Percentiles rank a stretch among this genome's conserved stretches.
Evolutionary conservation across 2,329 filamentous ascomycete genomes (phyloP).

Genomic region (Rhexocercosporidium sp.): DNA sequence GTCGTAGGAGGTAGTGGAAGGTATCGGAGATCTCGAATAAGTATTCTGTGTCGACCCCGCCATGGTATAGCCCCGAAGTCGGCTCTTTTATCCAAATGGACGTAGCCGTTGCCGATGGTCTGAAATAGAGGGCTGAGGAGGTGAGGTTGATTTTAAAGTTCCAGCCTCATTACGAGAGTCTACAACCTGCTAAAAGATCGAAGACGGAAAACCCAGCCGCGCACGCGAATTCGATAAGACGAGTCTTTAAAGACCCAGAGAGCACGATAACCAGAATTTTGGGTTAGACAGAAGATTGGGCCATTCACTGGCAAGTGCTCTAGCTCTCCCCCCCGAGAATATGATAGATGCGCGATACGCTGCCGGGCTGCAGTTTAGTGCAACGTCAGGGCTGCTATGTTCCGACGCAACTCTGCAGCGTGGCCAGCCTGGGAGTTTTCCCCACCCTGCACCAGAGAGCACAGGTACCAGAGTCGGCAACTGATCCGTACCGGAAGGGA

Average conservation of each 20-base stretch:
- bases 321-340: slow-evolving; percentile 24
- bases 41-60: slow-evolving; percentile 60
- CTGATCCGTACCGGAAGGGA: slow-evolving; percentile 38
- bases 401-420: slow-evolving; percentile 39
- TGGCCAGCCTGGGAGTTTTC: slow-evolving; percentile 29
- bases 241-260: slow-evolving; percentile 10
- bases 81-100: slow-evolving; percentile 31
- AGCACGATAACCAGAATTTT: slow-evolving; percentile 19
- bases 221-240: slow-evolving; percentile 4
- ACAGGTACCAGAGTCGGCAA: slow-evolving; percentile 39
- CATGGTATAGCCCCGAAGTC: slow-evolving; percentile 47
- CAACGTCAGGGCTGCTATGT: slow-evolving; percentile 39
- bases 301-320: slow-evolving; percentile 11
- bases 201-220: slow-evolving; percentile 13
- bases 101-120: slow-evolving; percentile 22
- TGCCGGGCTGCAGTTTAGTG: slow-evolving; percentile 34
- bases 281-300: slow-evolving; percentile 30
- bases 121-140: slow-evolving; percentile 26
- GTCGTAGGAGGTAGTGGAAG: slow-evolving; percentile 66
- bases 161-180: slow-evolving; percentile 34
- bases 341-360: slow-evolving; percentile 36
- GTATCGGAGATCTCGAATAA: slow-evolving; percentile 66
- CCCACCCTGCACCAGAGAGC: slow-evolving; percentile 31
- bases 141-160: slow-evolving; percentile 25
- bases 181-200: slow-evolving; percentile 18